Percentiles rank a stretch among this genome's conserved stretches.
phyloP scores from a whole-genome alignment of 768 basidiomycete species.

The Sporobolomyces roseus region DNA sequence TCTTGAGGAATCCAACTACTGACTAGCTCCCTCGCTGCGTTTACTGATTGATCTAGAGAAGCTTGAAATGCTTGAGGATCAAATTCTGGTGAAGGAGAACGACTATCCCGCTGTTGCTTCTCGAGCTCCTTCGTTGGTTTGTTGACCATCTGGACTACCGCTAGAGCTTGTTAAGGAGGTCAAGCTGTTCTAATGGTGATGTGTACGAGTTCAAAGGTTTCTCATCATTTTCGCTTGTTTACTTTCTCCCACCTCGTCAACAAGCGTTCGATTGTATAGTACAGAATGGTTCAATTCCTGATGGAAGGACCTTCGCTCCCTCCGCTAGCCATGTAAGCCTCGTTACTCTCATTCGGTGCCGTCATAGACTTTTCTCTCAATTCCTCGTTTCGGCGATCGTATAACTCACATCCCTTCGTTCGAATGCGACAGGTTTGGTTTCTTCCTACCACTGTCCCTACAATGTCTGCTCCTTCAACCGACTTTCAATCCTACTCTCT shows the following conservation, averaged over 20 bases:
- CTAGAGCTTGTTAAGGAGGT: too few species aligned
- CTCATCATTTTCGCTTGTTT: too few species aligned
- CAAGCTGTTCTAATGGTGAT: too few species aligned
- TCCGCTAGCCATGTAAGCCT: constrained; percentile 5
- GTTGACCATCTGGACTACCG: too few species aligned
- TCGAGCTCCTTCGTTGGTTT: not conserved
- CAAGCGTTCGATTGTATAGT: not conserved
- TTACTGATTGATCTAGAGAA: constrained; percentile 23
- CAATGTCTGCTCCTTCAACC: constrained; percentile 36
- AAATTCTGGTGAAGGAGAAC: too few species aligned
- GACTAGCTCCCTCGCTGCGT: constrained; percentile 8
- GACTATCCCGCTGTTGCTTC: too few species aligned
- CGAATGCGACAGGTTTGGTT: constrained; percentile 14
- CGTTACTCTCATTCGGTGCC: not conserved
- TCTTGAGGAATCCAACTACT: constrained; percentile 22
- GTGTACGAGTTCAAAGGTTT: too few species aligned
- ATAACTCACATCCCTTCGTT: too few species aligned
- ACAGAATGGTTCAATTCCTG: constrained; percentile 5
- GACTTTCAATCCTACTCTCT: constrained; percentile 7
- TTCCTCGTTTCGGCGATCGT: not conserved
- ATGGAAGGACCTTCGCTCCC: constrained; percentile 11
- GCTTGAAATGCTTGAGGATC: constrained; percentile 21
- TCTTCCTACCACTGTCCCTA: constrained; percentile 29
- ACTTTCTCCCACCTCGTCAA: too few species aligned
- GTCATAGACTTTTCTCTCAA: not conserved